A percentile compares a stretch with the other conserved stretches of the same genome.
These are phyloP conservation scores for Sechiopsis laciniata DNA, from an alignment of 306 rosid species.

Conservation along the genomic window DNA sequence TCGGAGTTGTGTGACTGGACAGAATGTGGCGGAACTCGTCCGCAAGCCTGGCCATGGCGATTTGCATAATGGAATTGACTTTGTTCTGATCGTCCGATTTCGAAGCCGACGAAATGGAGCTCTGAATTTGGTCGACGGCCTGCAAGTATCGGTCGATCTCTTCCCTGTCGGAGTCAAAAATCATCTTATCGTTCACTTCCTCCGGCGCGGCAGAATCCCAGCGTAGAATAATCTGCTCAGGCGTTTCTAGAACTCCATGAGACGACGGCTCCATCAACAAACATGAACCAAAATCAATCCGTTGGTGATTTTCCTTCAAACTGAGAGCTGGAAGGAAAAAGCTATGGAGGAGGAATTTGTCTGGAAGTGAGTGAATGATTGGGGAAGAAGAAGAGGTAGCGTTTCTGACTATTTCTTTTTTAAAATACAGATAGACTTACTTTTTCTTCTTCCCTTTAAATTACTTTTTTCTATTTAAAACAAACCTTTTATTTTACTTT, in stretches of 20 bases:
- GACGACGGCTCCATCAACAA: conserved; percentile 19
- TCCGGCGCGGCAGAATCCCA: conserved; percentile 97
- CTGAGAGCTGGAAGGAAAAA: not conserved
- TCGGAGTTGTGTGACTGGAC: conserved; percentile 54
- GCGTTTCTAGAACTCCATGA: conserved; percentile 32
- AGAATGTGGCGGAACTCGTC: conserved; percentile 94
- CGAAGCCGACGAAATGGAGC: conserved; percentile 40
- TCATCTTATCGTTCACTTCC: conserved; percentile 72
- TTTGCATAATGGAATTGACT: conserved; percentile 67
- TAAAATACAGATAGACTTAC: conserved; percentile 18
- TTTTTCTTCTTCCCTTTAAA: too few relatives aligned
- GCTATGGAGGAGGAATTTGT: conserved; percentile 17
- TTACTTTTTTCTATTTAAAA: too few relatives aligned
- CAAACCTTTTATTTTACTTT: too few relatives aligned
- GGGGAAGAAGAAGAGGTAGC: conserved; percentile 14
- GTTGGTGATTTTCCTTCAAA: too few relatives aligned
- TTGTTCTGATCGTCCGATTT: conserved; percentile 49
- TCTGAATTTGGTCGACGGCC: conserved; percentile 94
- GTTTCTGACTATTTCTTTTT: conserved; percentile 16
- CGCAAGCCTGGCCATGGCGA: conserved; percentile 96
- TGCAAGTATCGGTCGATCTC: conserved; percentile 70
- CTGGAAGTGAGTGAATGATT: not conserved
- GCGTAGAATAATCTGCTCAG: conserved; percentile 71
- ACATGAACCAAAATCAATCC: not conserved
- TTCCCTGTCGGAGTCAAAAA: conserved; percentile 65